Evolutionary conservation across 805 yeast genomes (phyloP), one percentile per base, ranked within the genome.

Genomic region (Candida boleticola): DNA sequence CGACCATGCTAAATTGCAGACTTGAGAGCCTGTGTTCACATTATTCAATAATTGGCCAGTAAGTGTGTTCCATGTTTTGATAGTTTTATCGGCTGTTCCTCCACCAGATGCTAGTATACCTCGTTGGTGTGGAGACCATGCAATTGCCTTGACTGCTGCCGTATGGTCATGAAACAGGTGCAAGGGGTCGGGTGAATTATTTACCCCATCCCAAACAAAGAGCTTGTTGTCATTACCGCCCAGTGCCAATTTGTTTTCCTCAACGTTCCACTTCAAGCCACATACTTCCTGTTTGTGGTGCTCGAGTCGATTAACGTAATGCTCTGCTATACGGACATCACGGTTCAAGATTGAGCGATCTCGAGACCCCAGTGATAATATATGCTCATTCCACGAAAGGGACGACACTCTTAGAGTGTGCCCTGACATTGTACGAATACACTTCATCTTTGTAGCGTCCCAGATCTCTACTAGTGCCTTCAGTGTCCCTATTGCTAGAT

Each of bases 101-200:
- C 99, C 99, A 13, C 99, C 99, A 1, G 93, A 79, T 1, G 98
- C 98, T 42, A 93, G 63, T 2, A 90, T 75, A 1, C 98, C 97
- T 42, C 97, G 71, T 58, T 89, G 96, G 58, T 93, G 98, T 2
- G 99, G 98, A 1, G 95, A 86, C 99, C 99, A 93, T 1, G 96
- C 87, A 40, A 93, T 76, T 0, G 98, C 99, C 64, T 93, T 93
- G 3, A 93, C 95, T 0, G 99, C 99, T 1, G 98, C 97, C 14
- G 78, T 80, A 60, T 93, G 98, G 48, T 89, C 96, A 2, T 74
- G 71, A 53, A 89, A 85, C 45, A 74, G 82, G 56, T 82, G 77
- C 22, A 88, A 60, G 2, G 99, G 97, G 41, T 72, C 73, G 3
- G 75, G 60, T 13, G 18, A 18, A 20, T 31, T 31, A 40, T 76